phyloP scores from a whole-genome alignment of 441 rosid species.

The Syzygium syzygioides region DNA sequence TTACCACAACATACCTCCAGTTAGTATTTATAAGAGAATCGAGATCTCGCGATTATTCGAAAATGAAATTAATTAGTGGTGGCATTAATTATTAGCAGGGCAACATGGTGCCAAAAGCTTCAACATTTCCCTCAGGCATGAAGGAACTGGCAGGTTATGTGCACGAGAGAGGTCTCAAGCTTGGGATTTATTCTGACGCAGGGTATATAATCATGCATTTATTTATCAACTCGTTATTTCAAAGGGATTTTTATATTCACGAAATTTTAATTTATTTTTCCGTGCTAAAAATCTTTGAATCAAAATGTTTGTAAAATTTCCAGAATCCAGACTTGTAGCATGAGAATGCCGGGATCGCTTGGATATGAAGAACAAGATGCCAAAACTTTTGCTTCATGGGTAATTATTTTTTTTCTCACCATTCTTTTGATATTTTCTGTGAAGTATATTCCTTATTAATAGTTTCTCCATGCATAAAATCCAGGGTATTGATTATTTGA shows the following conservation, averaged over 20 bases:
- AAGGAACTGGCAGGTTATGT: conserved; percentile 57
- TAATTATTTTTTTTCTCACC: not conserved
- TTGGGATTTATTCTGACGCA: conserved; percentile 65
- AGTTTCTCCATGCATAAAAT: not conserved
- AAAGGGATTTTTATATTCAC: rapidly evolving
- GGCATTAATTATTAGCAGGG: conserved; percentile 22
- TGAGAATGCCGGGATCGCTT: conserved; percentile 58
- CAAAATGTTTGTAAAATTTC: not conserved
- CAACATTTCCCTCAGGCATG: conserved; percentile 55
- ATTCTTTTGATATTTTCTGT: not conserved
- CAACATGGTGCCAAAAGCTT: conserved; percentile 36
- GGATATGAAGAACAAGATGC: conserved; percentile 66
- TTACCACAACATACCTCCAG: not conserved
- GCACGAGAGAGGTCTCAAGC: conserved; percentile 54
- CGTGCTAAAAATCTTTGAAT: not conserved
- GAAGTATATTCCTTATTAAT: not conserved
- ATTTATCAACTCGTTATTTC: not conserved
- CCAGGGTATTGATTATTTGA: conserved; percentile 64
- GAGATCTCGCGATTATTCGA: not conserved
- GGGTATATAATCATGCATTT: conserved; percentile 23
- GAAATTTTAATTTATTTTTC: not conserved
- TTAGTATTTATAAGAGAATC: not conserved
- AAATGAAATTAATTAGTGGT: not conserved
- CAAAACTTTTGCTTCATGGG: conserved; percentile 61
- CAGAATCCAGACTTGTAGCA: conserved; percentile 50